Base-by-base conservation (phyloP, 2,329 filamentous ascomycete genomes). In the Taxawa tesnikishii region DNA sequence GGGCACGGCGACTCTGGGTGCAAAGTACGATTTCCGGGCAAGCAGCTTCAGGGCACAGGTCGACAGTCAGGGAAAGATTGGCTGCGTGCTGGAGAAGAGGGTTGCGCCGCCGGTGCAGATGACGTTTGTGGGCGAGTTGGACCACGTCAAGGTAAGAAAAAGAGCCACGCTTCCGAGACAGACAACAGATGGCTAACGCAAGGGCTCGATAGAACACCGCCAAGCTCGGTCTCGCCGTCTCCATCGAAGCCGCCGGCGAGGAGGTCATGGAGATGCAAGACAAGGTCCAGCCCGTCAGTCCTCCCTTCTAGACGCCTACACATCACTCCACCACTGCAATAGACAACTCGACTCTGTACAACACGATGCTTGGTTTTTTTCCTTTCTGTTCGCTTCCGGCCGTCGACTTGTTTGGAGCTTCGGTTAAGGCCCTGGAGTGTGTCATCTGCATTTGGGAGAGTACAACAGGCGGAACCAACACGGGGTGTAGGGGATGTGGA, bases 11-110 rank as follows among this genome's bases (percentile, higher is more conserved):
- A 84, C 87, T 33, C 72, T 96, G 49, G 90, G 88, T 50, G 83
- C 85, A 55, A 98, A 98, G 65, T 98, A 98, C 63, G 88, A 94
- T 58, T 98, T 98, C 75, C 75, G 83, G 53, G 83, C 85, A 64
- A 90, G 83, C 34, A 90, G 84, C 31, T 94, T 94, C 76, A 78
- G 88, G 44, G 90, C 88, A 27, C 90, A 98, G 65, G 73, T 96
- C 48, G 90, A 98, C 63, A 92, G 85, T 51, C 78, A 83, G 56
- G 90, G 90, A 57, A 94, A 93, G 67, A 70, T 98, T 39, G 83
- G 81, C 60, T 90, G 84, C 55, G 64, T 94, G 51, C 65, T 96
- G 46, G 90, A 98, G 70, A 96, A 94, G 76, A 79, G 85, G 52
- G 83, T 98, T 51, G 85, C 85, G 17, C 84, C 85, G 42, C 82